Base-by-base conservation (phyloP, 495 filamentous ascomycete genomes). In the Aspergillus leporis region DNA sequence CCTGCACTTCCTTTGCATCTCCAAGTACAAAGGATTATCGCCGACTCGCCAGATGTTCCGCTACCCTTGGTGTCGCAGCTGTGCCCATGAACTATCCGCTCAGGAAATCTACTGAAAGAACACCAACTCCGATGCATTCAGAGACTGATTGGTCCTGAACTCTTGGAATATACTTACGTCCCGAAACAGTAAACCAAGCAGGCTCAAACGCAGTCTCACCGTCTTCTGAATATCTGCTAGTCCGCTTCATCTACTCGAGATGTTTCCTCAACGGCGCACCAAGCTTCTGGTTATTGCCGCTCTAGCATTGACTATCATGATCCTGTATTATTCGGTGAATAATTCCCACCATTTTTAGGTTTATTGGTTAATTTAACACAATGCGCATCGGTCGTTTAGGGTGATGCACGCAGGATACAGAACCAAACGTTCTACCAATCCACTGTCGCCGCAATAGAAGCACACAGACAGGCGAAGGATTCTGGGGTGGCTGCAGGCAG, bases 201-300 rank as follows among this genome's bases (percentile, higher is more conserved):
- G 21, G 3, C n/a, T 16, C 18, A 47, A 23, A 12, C 43, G 43
- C 18, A 9, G 21, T 22, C 12, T 4, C 19, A 47, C 5, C 43
- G 9, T 12, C 43, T 23, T 23, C 43, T 5, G 19, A 22, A 47
- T 31, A 2, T 32, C 21, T 50, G 12, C 23, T 19, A 30, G 32
- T 21, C 36, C 10, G 16, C 41, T 18, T 23, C 49, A 14, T 30
- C 34, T 22, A 22, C 55, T 62, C 71, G 78, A 48, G 45, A 93
- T 95, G 90, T 84, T 86, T 65, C 90, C 90, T 1, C 80, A 81
- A 64, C 83, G 91, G 57, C 85, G 90, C 54, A 59, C 90, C 43
- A 85, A 84, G 54, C 70, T 85, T 38, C 68, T 89, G 28, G 75
- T 78, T 51, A 74, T 89, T 68, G 69, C 82, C 31, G 72, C 85